Evolutionary conservation across 2,329 filamentous ascomycete genomes (phyloP).

Genomic region (Alternaria consortialis): DNA sequence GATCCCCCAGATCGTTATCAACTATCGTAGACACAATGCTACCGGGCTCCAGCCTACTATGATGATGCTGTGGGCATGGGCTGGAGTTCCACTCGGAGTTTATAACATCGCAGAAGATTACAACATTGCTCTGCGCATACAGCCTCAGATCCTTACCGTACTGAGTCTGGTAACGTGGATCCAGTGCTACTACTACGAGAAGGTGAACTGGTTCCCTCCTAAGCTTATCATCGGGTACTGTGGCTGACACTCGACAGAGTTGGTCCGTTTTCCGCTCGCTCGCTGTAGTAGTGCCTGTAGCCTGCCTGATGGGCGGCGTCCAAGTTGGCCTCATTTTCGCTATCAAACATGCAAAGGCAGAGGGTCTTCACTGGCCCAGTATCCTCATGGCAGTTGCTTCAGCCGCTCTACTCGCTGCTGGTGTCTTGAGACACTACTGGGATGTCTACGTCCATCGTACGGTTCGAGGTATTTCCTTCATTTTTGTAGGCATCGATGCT

Average conservation of each 20-base stretch:
- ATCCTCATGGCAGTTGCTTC: slow-evolving; percentile 73
- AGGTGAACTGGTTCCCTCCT: slow-evolving; percentile 23
- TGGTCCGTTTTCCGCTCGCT: slow-evolving; percentile 63
- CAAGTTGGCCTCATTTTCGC: slow-evolving; percentile 69
- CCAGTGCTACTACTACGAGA: slow-evolving; percentile 65
- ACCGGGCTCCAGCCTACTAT: slow-evolving; percentile 72
- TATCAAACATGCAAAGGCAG: slow-evolving; percentile 56
- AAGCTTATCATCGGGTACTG: too few species aligned
- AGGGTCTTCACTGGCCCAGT: slow-evolving; percentile 66
- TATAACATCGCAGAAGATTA: slow-evolving; percentile 65
- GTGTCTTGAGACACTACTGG: slow-evolving; percentile 73
- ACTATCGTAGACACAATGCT: slow-evolving; percentile 72
- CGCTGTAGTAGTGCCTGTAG: slow-evolving; percentile 61
- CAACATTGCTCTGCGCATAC: slow-evolving; percentile 63
- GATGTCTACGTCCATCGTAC: slow-evolving; percentile 73
- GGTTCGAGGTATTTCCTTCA: slow-evolving; percentile 74
- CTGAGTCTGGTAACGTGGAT: slow-evolving; percentile 64
- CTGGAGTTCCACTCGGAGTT: slow-evolving; percentile 72
- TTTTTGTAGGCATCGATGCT: slow-evolving; percentile 76
- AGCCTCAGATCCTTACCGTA: slow-evolving; percentile 64
- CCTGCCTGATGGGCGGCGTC: slow-evolving; percentile 65
- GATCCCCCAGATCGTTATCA: slow-evolving; percentile 74
- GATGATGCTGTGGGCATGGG: slow-evolving; percentile 77
- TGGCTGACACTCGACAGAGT: slow-evolving; percentile 49
- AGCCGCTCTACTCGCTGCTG: slow-evolving; percentile 69